Percentiles rank a stretch among this genome's conserved stretches.
Conservation (phyloP, 1,139 yeast genomes). For the Candida sojae region DNA sequence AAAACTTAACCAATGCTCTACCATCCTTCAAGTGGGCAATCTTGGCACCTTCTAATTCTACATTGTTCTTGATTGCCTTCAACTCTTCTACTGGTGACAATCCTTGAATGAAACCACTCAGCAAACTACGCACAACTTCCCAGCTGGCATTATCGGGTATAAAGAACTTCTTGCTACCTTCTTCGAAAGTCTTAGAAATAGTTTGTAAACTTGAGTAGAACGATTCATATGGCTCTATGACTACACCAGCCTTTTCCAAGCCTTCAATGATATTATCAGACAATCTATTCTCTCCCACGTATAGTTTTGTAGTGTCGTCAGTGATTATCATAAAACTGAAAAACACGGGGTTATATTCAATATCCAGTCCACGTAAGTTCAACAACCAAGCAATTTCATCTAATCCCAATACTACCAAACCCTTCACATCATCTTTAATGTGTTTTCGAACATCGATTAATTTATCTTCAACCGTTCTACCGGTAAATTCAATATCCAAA, state of each 20-base stretch:
- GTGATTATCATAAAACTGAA: slow-evolving; percentile 73
- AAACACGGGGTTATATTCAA: slow-evolving; percentile 89
- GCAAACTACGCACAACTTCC: slow-evolving; percentile 67
- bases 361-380: slow-evolving; percentile 77
- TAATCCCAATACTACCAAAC: slow-evolving; percentile 62
- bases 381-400: slow-evolving; percentile 95
- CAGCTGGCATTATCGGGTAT: slow-evolving; percentile 74
- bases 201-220: slow-evolving; percentile 55
- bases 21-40: slow-evolving; percentile 88
- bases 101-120: slow-evolving; percentile 44
- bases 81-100: slow-evolving; percentile 69
- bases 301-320: slow-evolving; percentile 53
- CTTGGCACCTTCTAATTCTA: slow-evolving; percentile 76
- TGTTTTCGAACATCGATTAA: slow-evolving; percentile 44
- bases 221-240: slow-evolving; percentile 52
- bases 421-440: slow-evolving; percentile 43
- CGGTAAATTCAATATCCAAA: slow-evolving; percentile 48
- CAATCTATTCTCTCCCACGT: slow-evolving; percentile 36
- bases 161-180: slow-evolving; percentile 46
- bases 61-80: slow-evolving; percentile 75
- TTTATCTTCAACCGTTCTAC: slow-evolving; percentile 48
- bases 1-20: slow-evolving; percentile 71
- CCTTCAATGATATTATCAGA: slow-evolving; percentile 31
- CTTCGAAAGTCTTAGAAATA: slow-evolving; percentile 44
- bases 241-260: slow-evolving; percentile 41